A percentile compares a stretch with the other conserved stretches of the same genome.
phyloP scores from a whole-genome alignment of 306 rosid genomes.

The Arachis stenosperma region DNA sequence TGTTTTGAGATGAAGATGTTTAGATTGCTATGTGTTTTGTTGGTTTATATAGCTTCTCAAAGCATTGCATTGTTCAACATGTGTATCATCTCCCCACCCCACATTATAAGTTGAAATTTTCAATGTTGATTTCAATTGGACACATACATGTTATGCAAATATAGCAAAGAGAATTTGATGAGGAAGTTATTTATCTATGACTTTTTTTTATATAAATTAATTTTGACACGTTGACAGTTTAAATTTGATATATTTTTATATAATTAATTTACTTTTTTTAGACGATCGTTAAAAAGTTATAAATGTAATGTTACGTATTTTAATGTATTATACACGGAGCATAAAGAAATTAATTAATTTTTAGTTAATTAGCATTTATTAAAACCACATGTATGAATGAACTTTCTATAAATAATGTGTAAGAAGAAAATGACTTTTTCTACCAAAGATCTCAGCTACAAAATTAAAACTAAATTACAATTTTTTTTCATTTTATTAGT shows the following conservation, averaged over 20 bases:
- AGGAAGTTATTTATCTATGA: no score
- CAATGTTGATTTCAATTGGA: constrained; percentile 6
- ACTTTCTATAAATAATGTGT: not conserved
- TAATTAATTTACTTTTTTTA: no score
- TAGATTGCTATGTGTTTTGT: not conserved
- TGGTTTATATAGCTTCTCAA: constrained; percentile 30
- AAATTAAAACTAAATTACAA: not conserved
- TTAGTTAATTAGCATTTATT: no score
- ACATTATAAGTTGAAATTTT: constrained; percentile 6
- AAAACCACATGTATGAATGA: no score
- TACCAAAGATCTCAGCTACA: not conserved
- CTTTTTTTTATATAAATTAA: no score
- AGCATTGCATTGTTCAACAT: constrained; percentile 27
- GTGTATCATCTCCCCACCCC: constrained; percentile 5
- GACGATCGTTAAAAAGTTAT: no score
- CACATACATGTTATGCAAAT: constrained; percentile 15
- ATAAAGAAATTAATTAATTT: no score
- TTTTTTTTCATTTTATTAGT: no score
- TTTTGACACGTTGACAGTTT: no score
- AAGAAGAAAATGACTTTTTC: not conserved
- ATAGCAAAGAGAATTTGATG: not conserved
- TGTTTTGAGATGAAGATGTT: constrained; percentile 13
- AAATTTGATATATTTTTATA: no score
- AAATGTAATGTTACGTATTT: no score
- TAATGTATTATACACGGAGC: no score